Evolutionary conservation across 2,329 filamentous ascomycete species (phyloP).

Genomic region (Acrodontium crateriforme): DNA sequence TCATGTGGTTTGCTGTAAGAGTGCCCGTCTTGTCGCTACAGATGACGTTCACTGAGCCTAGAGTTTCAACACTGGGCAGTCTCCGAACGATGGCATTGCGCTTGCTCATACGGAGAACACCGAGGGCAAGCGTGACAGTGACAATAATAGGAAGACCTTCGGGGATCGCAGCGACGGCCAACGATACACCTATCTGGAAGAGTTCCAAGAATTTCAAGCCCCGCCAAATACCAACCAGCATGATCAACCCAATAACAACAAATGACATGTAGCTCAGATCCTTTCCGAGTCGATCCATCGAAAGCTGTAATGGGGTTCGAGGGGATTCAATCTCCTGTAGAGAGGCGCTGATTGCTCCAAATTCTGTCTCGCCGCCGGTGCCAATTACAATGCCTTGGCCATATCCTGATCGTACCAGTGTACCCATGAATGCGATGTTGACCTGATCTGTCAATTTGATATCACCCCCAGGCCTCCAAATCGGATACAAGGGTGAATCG

Average conservation of each 20-base stretch:
- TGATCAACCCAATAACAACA: slow-evolving; percentile 83
- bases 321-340: slow-evolving; percentile 92
- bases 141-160: slow-evolving; percentile 97
- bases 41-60: slow-evolving; percentile 98
- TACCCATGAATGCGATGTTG: slow-evolving; percentile 98
- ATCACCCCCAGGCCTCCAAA: slow-evolving; percentile 37
- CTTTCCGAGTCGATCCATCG: slow-evolving; percentile 94
- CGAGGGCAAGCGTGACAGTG: slow-evolving; percentile 86
- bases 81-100: slow-evolving; percentile 89
- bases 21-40: slow-evolving; percentile 98
- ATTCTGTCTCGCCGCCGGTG: slow-evolving; percentile 85
- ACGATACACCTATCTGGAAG: slow-evolving; percentile 92
- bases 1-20: slow-evolving; percentile 96
- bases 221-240: slow-evolving; percentile 76
- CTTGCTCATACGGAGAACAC: slow-evolving; percentile 90
- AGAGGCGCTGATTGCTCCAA: slow-evolving; percentile 89
- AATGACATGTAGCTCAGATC: slow-evolving; percentile 97
- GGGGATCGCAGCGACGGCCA: slow-evolving; percentile 90
- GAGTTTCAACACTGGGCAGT: slow-evolving; percentile 90
- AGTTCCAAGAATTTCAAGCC: slow-evolving; percentile 85
- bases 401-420: slow-evolving; percentile 83
- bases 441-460: slow-evolving; percentile 59
- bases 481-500: slow-evolving; percentile 3
- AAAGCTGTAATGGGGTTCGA: slow-evolving; percentile 80
- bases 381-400: slow-evolving; percentile 96